Conservation (phyloP, 2,329 filamentous ascomycete species). For the Paradendryphiella salina region DNA sequence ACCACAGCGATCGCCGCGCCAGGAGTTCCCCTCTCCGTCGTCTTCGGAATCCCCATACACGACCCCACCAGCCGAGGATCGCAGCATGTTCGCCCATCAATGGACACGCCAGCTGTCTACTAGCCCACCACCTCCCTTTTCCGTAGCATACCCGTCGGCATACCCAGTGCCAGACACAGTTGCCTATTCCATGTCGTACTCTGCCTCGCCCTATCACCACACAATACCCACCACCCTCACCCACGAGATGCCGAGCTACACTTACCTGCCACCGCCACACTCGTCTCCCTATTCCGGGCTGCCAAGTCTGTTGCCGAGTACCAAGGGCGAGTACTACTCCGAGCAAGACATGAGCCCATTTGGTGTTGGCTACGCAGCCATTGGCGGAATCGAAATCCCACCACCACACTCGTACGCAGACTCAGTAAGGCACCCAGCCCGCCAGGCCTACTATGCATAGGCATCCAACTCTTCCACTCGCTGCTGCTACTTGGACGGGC, state of each 20-base stretch:
- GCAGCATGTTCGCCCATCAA: conserved; percentile 65
- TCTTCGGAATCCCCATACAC: conserved; percentile 44
- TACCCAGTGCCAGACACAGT: conserved; percentile 69
- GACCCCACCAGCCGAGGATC: conserved; percentile 66
- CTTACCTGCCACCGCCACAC: conserved; percentile 59
- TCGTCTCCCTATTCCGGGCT: conserved; percentile 57
- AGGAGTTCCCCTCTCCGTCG: conserved; percentile 44
- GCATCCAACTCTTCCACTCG: conserved; percentile 32
- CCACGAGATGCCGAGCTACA: conserved; percentile 53
- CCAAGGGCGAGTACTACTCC: conserved; percentile 68
- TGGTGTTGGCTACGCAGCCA: conserved; percentile 69
- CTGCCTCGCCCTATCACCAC: conserved; percentile 48
- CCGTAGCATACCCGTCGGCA: conserved; percentile 60
- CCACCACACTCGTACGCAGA: conserved; percentile 66
- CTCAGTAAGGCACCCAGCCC: conserved; percentile 66
- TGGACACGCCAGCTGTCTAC: conserved; percentile 70
- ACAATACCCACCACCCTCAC: conserved; percentile 45
- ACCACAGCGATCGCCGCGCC: conserved; percentile 42
- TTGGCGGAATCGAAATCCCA: conserved; percentile 66
- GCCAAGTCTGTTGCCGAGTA: conserved; percentile 62
- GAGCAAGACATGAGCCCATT: conserved; percentile 65
- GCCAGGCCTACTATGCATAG: conserved; percentile 46
- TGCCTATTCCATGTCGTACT: conserved; percentile 61
- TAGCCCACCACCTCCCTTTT: conserved; percentile 71
- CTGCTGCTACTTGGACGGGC: conserved; percentile 35